phyloP scores from a whole-genome alignment of 805 yeast genomes.

The Saccharomyces mikatae region DNA sequence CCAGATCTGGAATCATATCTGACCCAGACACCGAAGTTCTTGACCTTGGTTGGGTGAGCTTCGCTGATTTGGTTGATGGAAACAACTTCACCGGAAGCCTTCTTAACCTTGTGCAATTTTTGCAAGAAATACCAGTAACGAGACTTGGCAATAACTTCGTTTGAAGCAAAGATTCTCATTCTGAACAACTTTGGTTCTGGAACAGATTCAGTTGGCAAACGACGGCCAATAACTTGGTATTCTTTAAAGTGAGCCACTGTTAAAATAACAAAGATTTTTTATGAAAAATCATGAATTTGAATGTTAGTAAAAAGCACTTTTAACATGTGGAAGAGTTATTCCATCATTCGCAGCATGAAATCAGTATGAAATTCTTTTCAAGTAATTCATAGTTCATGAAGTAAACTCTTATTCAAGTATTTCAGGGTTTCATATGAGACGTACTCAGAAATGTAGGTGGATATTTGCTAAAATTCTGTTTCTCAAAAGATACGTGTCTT shows the following conservation, averaged over 20 bases:
- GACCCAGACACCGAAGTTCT: conserved; percentile 99
- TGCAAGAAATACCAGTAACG: conserved; percentile 99
- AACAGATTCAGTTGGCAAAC: conserved; percentile 96
- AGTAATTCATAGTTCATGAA: neutral
- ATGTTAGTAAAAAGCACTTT: neutral
- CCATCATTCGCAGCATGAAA: neutral
- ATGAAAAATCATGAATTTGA: conserved; percentile 1
- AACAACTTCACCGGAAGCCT: conserved; percentile 98
- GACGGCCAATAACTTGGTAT: conserved; percentile 99
- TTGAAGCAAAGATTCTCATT: conserved; percentile 99
- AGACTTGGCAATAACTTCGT: conserved; percentile 98
- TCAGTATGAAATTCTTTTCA: neutral
- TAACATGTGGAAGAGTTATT: neutral
- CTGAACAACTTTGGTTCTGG: conserved; percentile 99
- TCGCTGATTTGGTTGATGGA: conserved; percentile 86
- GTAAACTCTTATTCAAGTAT: neutral
- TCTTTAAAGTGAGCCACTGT: conserved; percentile 94
- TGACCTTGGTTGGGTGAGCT: conserved; percentile 96
- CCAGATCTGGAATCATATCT: conserved; percentile 99
- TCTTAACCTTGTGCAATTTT: conserved; percentile 98
- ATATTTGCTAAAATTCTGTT: no score
- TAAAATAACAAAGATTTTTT: neutral
- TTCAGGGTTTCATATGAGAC: no score
- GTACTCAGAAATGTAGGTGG: neutral
- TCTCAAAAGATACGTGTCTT: neutral